A percentile compares a stretch with the other conserved stretches of the same genome.
phyloP scores from a whole-genome alignment of 2,329 filamentous ascomycete genomes.

The Fusarium chlamydosporum region DNA sequence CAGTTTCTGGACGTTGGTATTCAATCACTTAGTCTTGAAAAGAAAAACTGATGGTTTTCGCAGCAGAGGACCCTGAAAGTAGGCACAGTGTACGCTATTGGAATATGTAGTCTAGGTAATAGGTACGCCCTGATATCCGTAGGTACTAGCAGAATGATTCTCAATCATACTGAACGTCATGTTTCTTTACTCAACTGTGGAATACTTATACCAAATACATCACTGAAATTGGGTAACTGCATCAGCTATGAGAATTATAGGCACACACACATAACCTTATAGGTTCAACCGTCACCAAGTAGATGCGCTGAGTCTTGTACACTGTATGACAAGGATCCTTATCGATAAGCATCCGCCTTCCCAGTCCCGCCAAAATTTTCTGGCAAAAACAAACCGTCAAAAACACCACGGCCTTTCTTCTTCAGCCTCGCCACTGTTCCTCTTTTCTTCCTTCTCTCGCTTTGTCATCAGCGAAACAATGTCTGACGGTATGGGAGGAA shows the following conservation, averaged over 20 bases:
- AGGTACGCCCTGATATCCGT: no score
- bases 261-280: no score
- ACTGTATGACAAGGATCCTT: conserved; percentile 47
- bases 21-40: conserved; percentile 4
- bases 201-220: no score
- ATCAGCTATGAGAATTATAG: not conserved
- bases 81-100: conserved; percentile 38
- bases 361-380: conserved; percentile 53
- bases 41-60: conserved; percentile 22
- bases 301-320: not conserved
- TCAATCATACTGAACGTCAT: no score
- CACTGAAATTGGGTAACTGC: no score
- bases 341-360: conserved; percentile 53
- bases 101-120: no score
- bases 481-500: conserved; percentile 59
- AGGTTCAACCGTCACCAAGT: not conserved
- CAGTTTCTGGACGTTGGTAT: not conserved
- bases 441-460: conserved; percentile 15
- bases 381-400: conserved; percentile 39
- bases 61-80: conserved; percentile 40
- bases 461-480: conserved; percentile 50
- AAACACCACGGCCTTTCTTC: conserved; percentile 34
- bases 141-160: no score
- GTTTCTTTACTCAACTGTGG: no score
- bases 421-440: conserved; percentile 47